Evolutionary conservation across 2,329 filamentous ascomycete species (phyloP).

Genomic region (Aphanocladium album): DNA sequence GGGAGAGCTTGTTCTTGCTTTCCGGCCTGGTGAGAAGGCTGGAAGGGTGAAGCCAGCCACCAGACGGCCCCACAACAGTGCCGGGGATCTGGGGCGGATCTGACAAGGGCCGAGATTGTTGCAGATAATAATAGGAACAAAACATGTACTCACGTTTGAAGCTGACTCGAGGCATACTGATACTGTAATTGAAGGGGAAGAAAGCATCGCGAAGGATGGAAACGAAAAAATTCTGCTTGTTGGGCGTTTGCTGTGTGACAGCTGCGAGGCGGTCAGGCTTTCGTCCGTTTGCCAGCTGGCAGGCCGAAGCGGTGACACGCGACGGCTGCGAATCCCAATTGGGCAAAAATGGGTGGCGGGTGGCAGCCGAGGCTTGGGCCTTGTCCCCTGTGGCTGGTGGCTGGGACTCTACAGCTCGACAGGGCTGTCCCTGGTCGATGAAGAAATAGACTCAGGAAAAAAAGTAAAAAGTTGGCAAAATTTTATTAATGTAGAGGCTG

Average conservation of each 20-base stretch:
- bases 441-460: not conserved
- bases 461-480: not conserved
- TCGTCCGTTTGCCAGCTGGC: constrained; percentile 6
- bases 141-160: not conserved
- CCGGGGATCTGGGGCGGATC: constrained; percentile 11
- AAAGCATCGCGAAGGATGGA: not conserved
- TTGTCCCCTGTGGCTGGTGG: constrained; percentile 7
- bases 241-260: constrained; percentile 2
- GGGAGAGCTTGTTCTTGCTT: not conserved
- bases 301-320: not conserved
- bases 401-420: not conserved
- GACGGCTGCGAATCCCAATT: not conserved
- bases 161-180: not conserved
- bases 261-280: constrained; percentile 5
- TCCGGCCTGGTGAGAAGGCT: constrained; percentile 4
- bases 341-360: constrained; percentile 2
- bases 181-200: not conserved
- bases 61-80: constrained; percentile 1
- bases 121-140: not conserved
- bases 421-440: not conserved
- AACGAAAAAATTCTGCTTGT: not conserved
- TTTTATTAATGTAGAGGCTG: constrained; percentile 5
- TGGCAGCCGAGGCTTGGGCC: constrained; percentile 3
- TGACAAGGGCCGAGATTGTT: not conserved
- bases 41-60: constrained; percentile 9